These are phyloP conservation scores for Irpex lacteus DNA, from an alignment of 1,284 basidiomycete species.

Conservation along the genomic window DNA sequence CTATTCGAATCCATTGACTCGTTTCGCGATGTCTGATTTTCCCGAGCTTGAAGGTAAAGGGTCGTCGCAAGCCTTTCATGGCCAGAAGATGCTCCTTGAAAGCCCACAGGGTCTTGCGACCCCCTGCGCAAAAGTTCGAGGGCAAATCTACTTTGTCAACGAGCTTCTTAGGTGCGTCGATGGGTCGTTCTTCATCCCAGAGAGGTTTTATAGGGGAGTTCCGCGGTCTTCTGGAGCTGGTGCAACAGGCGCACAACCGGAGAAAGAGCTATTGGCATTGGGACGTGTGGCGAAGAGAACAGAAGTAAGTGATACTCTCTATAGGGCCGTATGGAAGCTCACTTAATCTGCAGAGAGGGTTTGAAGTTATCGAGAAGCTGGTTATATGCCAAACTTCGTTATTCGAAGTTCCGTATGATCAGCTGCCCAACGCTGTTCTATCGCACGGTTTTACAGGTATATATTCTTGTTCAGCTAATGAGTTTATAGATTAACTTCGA, in stretches of 20 bases:
- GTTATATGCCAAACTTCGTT: neutral
- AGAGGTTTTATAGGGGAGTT: slow-evolving; percentile 16
- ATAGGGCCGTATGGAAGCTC: neutral
- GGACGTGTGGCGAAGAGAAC: neutral
- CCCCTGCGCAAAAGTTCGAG: slow-evolving; percentile 16
- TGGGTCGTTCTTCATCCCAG: slow-evolving; percentile 23
- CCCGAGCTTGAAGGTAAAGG: slow-evolving; percentile 21
- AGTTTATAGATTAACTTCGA: no score
- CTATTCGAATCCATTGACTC: slow-evolving; percentile 26
- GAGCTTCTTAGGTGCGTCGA: slow-evolving; percentile 17
- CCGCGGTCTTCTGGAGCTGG: neutral
- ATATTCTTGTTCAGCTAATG: no score
- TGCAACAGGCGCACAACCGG: no score
- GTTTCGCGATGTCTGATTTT: slow-evolving; percentile 25
- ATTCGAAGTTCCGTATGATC: neutral
- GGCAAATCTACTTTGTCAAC: slow-evolving; percentile 22
- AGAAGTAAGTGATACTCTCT: neutral
- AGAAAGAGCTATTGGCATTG: neutral
- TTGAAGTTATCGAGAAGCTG: neutral
- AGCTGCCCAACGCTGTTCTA: no score
- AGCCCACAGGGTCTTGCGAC: slow-evolving; percentile 15
- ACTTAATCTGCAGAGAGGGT: neutral
- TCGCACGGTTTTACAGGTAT: no score
- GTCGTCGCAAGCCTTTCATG: slow-evolving; percentile 26
- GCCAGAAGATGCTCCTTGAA: slow-evolving; percentile 24